A percentile compares a stretch with the other conserved stretches of the same genome.
phyloP scores from a whole-genome alignment of 805 yeast genomes.

The Cyberlindnera maritima region DNA sequence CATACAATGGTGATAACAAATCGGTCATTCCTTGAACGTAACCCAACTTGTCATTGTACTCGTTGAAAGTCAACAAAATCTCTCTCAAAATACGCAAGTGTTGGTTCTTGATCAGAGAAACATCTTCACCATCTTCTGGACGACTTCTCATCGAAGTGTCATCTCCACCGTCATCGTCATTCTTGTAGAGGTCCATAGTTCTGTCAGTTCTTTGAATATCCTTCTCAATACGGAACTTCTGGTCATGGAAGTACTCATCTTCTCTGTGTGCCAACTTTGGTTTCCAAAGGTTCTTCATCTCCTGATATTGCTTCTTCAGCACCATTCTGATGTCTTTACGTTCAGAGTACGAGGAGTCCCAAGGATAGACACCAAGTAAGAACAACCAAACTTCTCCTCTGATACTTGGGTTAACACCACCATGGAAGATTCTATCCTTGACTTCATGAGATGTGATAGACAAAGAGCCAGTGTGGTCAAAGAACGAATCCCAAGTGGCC shows the following conservation, averaged over 20 bases:
- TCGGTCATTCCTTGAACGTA: conserved; percentile 99
- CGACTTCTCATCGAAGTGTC: conserved; percentile 28
- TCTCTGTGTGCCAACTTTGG: conserved; percentile 45
- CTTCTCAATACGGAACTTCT: conserved; percentile 84
- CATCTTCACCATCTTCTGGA: conserved; percentile 36
- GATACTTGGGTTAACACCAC: conserved; percentile 62
- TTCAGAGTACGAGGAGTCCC: conserved; percentile 78
- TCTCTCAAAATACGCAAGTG: conserved; percentile 72
- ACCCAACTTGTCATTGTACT: conserved; percentile 78
- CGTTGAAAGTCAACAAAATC: conserved; percentile 82
- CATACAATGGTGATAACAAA: conserved; percentile 80
- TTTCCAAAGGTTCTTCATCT: conserved; percentile 70
- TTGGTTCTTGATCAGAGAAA: conserved; percentile 66
- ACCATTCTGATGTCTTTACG: conserved; percentile 56
- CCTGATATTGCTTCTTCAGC: conserved; percentile 56
- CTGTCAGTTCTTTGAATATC: conserved; percentile 93
- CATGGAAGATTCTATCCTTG: conserved; percentile 83
- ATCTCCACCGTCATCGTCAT: conserved; percentile 31
- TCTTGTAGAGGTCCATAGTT: conserved; percentile 58
- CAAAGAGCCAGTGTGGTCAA: conserved; percentile 76
- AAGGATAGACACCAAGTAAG: conserved; percentile 77
- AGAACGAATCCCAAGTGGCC: conserved; percentile 82
- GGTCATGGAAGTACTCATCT: conserved; percentile 84
- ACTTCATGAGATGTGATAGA: conserved; percentile 72
- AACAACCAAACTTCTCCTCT: conserved; percentile 85